Conservation (phyloP, 208 protist species). For the Trypanosoma lewisi region DNA sequence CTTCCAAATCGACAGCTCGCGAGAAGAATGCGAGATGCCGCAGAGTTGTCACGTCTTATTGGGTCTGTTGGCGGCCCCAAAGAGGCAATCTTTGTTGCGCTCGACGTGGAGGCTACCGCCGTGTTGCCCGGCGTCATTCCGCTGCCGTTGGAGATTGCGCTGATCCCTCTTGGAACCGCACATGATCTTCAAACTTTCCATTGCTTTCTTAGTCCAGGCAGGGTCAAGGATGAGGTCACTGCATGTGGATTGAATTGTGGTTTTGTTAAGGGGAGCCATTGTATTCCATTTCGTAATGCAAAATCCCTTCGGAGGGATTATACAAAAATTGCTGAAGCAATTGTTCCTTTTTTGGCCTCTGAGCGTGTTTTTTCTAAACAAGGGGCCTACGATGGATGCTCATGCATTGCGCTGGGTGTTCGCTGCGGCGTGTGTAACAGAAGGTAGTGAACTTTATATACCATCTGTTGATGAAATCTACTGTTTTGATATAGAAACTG, state of each 20-base stretch:
- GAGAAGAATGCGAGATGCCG: slow-evolving; percentile 30
- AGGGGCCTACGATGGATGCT: slow-evolving; percentile 45
- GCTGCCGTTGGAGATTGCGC: slow-evolving; percentile 48
- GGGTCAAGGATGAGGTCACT: slow-evolving; percentile 3
- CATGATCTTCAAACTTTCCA: slow-evolving; percentile 16
- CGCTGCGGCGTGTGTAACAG: slow-evolving; percentile 23
- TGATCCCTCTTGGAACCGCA: slow-evolving; percentile 21
- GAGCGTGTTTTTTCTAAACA: slow-evolving; percentile 53
- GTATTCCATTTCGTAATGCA: slow-evolving; percentile 40
- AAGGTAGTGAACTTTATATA: slow-evolving; percentile 18
- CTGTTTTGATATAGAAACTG: slow-evolving; percentile 41
- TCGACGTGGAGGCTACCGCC: slow-evolving; percentile 49
- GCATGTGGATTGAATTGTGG: slow-evolving; percentile 21
- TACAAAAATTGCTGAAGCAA: slow-evolving; percentile 10
- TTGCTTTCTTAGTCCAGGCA: slow-evolving; percentile 21
- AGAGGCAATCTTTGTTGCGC: slow-evolving; percentile 36
- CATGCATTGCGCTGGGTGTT: slow-evolving; percentile 61
- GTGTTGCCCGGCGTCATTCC: slow-evolving; percentile 26
- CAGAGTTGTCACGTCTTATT: slow-evolving; percentile 27
- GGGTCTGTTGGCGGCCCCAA: slow-evolving; percentile 35
- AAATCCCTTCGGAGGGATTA: slow-evolving; percentile 49
- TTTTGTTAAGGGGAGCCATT: slow-evolving; percentile 31
- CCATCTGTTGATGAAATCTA: slow-evolving; percentile 31
- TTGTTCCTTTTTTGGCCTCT: slow-evolving; percentile 27
- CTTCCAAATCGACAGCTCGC: background rate